Conservation (phyloP, 2,329 filamentous ascomycete genomes). For the Gyromitra esculenta region DNA sequence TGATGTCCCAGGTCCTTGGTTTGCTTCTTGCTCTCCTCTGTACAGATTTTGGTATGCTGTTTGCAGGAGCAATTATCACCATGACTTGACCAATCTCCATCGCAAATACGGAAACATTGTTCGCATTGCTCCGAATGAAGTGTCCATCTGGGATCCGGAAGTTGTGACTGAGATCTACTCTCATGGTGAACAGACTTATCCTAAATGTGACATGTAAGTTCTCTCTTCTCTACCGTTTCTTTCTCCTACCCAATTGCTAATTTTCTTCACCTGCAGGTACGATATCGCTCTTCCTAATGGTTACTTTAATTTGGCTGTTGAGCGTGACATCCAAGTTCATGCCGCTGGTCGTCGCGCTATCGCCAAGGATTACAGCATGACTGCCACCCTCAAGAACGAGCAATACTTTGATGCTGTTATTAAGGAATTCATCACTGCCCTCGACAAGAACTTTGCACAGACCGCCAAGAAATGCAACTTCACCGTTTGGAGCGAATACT, state of each 20-base stretch:
- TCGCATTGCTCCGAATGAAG: constrained; percentile 58
- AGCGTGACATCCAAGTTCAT: constrained; percentile 46
- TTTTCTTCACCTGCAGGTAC: constrained; percentile 29
- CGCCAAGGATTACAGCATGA: constrained; percentile 53
- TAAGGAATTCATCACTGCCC: constrained; percentile 42
- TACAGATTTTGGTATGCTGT: constrained; percentile 52
- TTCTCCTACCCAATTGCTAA: not conserved
- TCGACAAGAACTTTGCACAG: constrained; percentile 52
- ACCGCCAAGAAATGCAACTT: constrained; percentile 51
- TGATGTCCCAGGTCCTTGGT: constrained; percentile 49
- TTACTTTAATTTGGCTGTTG: constrained; percentile 51
- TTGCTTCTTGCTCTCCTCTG: constrained; percentile 51
- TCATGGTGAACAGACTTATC: constrained; percentile 39
- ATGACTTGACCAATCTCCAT: constrained; percentile 52
- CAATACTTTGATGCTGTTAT: constrained; percentile 50
- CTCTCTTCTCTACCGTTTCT: not conserved
- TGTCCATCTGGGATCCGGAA: constrained; percentile 57
- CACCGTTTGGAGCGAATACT: constrained; percentile 51
- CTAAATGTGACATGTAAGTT: constrained; percentile 52
- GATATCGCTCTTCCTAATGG: constrained; percentile 52
- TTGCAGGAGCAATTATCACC: constrained; percentile 45
- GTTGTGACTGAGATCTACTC: constrained; percentile 56
- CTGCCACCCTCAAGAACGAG: constrained; percentile 48
- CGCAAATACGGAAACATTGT: constrained; percentile 55
- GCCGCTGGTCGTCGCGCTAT: constrained; percentile 51